Evolutionary conservation across 73 alveolate genomes (phyloP).

Genomic region (Paraurostyla sp.): DNA sequence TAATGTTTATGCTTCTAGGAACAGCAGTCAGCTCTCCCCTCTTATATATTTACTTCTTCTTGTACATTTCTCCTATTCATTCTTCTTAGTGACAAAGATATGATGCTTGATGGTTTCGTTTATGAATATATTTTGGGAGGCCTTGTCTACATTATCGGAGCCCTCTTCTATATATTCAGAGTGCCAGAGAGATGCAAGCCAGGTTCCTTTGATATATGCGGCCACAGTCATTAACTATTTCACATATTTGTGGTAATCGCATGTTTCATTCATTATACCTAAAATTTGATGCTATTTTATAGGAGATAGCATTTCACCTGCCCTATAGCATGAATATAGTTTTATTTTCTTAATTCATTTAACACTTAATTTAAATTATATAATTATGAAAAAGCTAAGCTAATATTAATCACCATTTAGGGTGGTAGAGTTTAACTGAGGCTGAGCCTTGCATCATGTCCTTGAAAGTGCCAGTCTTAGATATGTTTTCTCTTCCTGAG

Average conservation of each 20-base stretch:
- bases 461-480: constrained; percentile 79
- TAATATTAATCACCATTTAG: constrained; percentile 64
- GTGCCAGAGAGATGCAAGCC: constrained; percentile 93
- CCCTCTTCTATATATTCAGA: constrained; percentile 80
- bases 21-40: constrained; percentile 20
- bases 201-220: constrained; percentile 91
- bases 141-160: constrained; percentile 70
- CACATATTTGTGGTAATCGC: constrained; percentile 71
- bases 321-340: constrained; percentile 15
- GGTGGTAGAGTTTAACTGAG: constrained; percentile 78
- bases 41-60: background rate
- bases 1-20: constrained; percentile 59
- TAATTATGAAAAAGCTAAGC: background rate
- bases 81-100: background rate
- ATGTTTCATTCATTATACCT: constrained; percentile 60
- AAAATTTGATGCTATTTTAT: constrained; percentile 40
- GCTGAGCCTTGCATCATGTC: constrained; percentile 81
- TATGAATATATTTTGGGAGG: constrained; percentile 37
- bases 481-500: constrained; percentile 73
- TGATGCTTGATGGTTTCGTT: constrained; percentile 33
- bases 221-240: constrained; percentile 69
- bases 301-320: constrained; percentile 63
- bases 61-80: background rate
- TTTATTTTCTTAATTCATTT: background rate
- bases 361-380: background rate